Percentiles rank a stretch among this genome's conserved stretches.
phyloP scores from a whole-genome alignment of 2,329 filamentous ascomycete species.

The Orbilia quercus region DNA sequence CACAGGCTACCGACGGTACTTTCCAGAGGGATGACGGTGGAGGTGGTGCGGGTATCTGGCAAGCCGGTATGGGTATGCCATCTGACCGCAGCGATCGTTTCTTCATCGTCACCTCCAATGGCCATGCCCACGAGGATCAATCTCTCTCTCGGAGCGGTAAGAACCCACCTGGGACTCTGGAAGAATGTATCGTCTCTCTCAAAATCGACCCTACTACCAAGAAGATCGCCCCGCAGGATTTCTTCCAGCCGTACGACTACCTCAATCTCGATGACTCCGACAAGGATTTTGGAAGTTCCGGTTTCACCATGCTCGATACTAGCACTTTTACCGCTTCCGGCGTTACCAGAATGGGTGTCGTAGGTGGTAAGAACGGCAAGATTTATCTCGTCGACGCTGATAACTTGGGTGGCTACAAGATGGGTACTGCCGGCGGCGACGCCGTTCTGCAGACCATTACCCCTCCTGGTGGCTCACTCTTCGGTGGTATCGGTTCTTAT shows the following conservation, averaged over 20 bases:
- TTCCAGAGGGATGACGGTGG: constrained; percentile 52
- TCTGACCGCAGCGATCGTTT: constrained; percentile 52
- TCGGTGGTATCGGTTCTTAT: constrained; percentile 62
- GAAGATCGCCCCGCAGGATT: constrained; percentile 67
- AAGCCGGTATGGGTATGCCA: constrained; percentile 55
- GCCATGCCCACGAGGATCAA: constrained; percentile 52
- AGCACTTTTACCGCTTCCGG: constrained; percentile 61
- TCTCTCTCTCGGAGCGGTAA: constrained; percentile 30
- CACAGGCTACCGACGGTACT: constrained; percentile 60
- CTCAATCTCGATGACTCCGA: constrained; percentile 41
- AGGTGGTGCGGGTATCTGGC: constrained; percentile 54
- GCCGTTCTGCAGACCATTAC: constrained; percentile 62
- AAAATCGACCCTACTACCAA: constrained; percentile 61
- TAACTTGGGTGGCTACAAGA: constrained; percentile 64
- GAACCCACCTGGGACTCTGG: constrained; percentile 45
- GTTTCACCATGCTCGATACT: constrained; percentile 65
- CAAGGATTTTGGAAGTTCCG: constrained; percentile 65
- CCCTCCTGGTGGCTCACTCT: constrained; percentile 59
- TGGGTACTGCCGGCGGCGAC: constrained; percentile 63
- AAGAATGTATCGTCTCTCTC: constrained; percentile 63
- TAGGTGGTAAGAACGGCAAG: constrained; percentile 62
- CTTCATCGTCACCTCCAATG: constrained; percentile 61
- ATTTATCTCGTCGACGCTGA: constrained; percentile 64
- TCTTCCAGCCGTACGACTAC: constrained; percentile 69
- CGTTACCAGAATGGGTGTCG: constrained; percentile 60